Evolutionary conservation across 192 early-diverging fungal genomes (phyloP), one percentile per base, ranked within the genome.

Genomic region (Dispira parvispora): DNA sequence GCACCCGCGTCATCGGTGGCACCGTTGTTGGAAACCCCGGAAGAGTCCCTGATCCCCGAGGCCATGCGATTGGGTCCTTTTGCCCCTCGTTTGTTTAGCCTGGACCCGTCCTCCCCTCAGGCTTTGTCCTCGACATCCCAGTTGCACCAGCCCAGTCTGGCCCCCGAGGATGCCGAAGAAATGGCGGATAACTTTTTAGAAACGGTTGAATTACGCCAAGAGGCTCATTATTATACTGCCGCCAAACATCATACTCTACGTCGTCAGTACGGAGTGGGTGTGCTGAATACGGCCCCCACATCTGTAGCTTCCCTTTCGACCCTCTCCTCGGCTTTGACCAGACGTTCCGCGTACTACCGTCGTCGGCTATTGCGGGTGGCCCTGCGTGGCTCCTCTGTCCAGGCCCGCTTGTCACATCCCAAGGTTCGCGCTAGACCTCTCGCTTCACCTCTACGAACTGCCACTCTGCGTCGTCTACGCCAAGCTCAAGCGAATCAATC

Each of bases 161-260:
- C 23, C 25, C 56, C 26, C 21, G 67, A 65, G 20, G 69, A 70
- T 44, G 43, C 55, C 23, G 44, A 23, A 9, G 75, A 72, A 32
- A 69, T 71, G 62, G 75, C 71, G 13, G 71, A 71, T 12, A 69
- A 71, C 43, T 73, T 73, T 55, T 77, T 77, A 58, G 71, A 77
- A 21, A 38, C 66, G 4, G 57, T 60, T 8, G 38, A 60, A 27
- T 16, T 60, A 18, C 57, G 32, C 14, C 38, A 42, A 43, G 57
- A 60, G 21, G 57, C 57, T 8, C 32, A 11, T 12, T 60, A 9
- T 12, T 60, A 60, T 42, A 13, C n/a, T 1, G 32, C 32, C 3
- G 21, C 32, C 12, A 11, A 43, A 12, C 18, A 16, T 43, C 16
- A 28, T 27, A 27, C 57, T 43, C 38, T 60, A 14, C 57, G 57